These are phyloP conservation scores for Alternaria solani DNA, from an alignment of 2,329 filamentous ascomycete species.

Conservation along the genomic window DNA sequence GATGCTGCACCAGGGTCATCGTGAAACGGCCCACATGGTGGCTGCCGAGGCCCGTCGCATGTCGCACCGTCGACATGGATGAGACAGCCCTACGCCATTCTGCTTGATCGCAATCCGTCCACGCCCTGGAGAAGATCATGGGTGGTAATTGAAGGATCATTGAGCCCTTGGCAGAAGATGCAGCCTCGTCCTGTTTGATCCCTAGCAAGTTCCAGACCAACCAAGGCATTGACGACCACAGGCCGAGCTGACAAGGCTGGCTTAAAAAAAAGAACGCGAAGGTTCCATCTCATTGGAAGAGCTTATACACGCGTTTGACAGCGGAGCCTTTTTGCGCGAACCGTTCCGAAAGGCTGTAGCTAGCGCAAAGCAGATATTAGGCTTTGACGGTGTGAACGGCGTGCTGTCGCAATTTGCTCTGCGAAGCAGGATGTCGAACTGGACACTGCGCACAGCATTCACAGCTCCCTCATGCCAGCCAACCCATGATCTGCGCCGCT, in stretches of 20 bases:
- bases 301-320: background rate
- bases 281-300: background rate
- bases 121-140: background rate
- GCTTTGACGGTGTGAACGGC: background rate
- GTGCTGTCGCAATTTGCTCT: background rate
- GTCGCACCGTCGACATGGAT: conserved; percentile 9
- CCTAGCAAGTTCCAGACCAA: background rate
- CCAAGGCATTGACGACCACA: background rate
- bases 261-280: background rate
- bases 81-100: conserved; percentile 5
- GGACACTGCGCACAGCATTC: background rate
- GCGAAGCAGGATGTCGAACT: background rate
- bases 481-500: background rate
- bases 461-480: background rate
- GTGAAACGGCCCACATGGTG: conserved; percentile 8
- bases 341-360: background rate
- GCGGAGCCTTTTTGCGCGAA: background rate
- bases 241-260: background rate
- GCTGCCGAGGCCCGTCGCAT: conserved; percentile 12
- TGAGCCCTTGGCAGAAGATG: background rate
- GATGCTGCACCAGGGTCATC: conserved; percentile 8
- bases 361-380: background rate
- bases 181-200: background rate
- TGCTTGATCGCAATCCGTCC: background rate
- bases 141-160: background rate